phyloP scores from a whole-genome alignment of 169 alveolate species.

The Plasmodium yoelii region DNA sequence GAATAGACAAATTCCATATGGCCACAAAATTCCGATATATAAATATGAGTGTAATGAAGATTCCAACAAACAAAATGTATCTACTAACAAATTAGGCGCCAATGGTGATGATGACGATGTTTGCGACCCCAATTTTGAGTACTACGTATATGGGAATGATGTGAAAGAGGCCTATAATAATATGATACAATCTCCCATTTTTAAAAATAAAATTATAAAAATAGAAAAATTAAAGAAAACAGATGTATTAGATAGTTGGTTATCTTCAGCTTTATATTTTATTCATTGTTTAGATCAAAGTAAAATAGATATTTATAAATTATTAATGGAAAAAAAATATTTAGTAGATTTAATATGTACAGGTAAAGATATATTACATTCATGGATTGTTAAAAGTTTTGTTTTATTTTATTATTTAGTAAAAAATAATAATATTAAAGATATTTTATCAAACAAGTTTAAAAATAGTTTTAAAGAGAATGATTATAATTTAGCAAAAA shows the following conservation, averaged over 20 bases:
- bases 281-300: conserved; percentile 24
- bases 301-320: conserved; percentile 5
- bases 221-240: conserved; percentile 23
- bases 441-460: background rate
- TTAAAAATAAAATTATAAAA: conserved; percentile 5
- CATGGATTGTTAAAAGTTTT: conserved; percentile 54
- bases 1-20: conserved; percentile 30
- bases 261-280: conserved; percentile 36
- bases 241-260: conserved; percentile 61
- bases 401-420: conserved; percentile 16
- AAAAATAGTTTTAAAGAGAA: background rate
- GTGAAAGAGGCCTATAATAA: conserved; percentile 34
- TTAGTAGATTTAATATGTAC: conserved; percentile 49
- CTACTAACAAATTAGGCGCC: background rate
- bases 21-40: conserved; percentile 38
- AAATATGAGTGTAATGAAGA: conserved; percentile 12
- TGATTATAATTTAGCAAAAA: background rate
- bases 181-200: conserved; percentile 7
- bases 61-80: background rate
- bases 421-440: conserved; percentile 1
- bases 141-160: conserved; percentile 26
- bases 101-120: background rate
- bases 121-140: background rate
- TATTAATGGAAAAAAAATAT: background rate
- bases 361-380: conserved; percentile 52